These are phyloP conservation scores for Trifolium fragiferum DNA, from an alignment of 306 rosid species.

Conservation along the genomic window DNA sequence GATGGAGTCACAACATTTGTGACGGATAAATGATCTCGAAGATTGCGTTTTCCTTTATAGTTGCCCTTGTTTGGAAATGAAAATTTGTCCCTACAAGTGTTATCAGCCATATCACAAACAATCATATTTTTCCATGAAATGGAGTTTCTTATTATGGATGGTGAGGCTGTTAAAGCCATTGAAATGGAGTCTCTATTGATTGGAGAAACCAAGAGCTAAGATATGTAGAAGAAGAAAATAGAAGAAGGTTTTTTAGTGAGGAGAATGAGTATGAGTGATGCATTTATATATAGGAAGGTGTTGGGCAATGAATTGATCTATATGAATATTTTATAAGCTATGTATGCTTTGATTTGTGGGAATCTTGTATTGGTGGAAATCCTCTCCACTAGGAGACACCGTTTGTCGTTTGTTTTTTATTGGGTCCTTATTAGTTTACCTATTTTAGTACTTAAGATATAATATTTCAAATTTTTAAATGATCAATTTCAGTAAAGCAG, in stretches of 20 bases:
- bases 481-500: neutral
- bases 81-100: constrained; percentile 4
- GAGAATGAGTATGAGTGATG: constrained; percentile 31
- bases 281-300: constrained; percentile 41
- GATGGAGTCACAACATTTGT: constrained; percentile 59
- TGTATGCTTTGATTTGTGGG: constrained; percentile 39
- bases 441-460: neutral
- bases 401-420: constrained; percentile 41
- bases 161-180: constrained; percentile 53
- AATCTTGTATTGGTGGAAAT: constrained; percentile 61
- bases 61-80: constrained; percentile 33
- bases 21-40: constrained; percentile 42
- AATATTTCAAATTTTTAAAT: neutral
- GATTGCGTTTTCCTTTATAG: constrained; percentile 21
- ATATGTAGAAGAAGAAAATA: neutral
- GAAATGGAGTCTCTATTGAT: constrained; percentile 4
- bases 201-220: neutral
- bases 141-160: constrained; percentile 40
- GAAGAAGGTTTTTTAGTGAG: constrained; percentile 14
- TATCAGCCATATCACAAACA: constrained; percentile 31
- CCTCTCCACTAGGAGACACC: constrained; percentile 64
- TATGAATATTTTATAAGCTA: constrained; percentile 29
- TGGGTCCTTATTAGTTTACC: neutral
- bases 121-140: constrained; percentile 38
- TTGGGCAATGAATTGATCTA: neutral